Evolutionary conservation across 768 basidiomycete genomes (phyloP), one percentile per base, ranked within the genome.

Genomic region (Infundibulicybe gibba): DNA sequence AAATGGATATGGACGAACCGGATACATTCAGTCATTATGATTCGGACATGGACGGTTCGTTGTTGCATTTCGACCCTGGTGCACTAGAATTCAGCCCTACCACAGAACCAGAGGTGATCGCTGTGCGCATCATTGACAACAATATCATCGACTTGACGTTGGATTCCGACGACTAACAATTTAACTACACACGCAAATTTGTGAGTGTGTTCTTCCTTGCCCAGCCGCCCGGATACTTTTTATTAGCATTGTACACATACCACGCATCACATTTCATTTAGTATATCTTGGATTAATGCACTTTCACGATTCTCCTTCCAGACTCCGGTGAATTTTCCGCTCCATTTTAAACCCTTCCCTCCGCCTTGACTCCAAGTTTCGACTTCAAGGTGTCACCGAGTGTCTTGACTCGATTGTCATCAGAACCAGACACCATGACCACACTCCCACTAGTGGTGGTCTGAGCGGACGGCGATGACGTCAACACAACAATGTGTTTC

Each of bases 291-390:
- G 3, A 80, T 64, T 1, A 54, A 40, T 8, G 49, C 55, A 19
- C 64, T 65, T 52, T 83, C 80, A 49, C 69, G 71, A 4, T 51
- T 63, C 14, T 67, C 70, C 54, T 74, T 76, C 84, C 84, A 87
- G 12, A 81, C 74, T 0, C 87, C 87, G 6, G 62, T 71, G 46
- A 73, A 76, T 60, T 90, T 85, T 9, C 89, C 88, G 50, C 87
- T 89, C 84, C 88, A 90, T 54, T 76, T 78, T 14, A 67, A 53
- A 1, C 86, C 88, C 57, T 85, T 89, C 3, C 89, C 87, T 10
- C 90, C 90, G 6, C 90, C 66, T 84, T 91, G 40, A 86, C 71
- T 8, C 70, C 69, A 21, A 86, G 66, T 52, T 74, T 80, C 4
- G 64, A 58, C 60, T 80, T 87, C 37, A 87, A 59, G 19, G 60